Base-by-base conservation (phyloP, 1,284 basidiomycete species). In the Coniferiporia sulphurascens region DNA sequence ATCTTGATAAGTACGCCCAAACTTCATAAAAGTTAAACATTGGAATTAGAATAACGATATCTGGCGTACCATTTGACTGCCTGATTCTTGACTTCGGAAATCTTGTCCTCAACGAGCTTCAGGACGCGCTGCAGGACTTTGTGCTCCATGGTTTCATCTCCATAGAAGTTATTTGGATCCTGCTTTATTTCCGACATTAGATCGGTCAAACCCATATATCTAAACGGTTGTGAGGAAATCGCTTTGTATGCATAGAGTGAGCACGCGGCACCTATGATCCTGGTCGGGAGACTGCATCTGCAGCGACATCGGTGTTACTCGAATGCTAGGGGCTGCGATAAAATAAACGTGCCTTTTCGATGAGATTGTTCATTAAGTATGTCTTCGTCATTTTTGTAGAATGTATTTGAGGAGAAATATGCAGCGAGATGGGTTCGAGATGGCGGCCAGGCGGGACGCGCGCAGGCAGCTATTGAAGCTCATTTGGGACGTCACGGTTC, bases 71-170 rank as follows among this genome's bases (percentile, higher is more conserved):
- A 95, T 76, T 94, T 93, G 13, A 97, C 95, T 1, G 94, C 93
- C 70, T 95, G 90, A 71, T 98, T 98, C 80, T 98, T 98, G 65
- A 99, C 97, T 76, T 99, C 96, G 13, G 93, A 93, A 67, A 97
- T 98, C 74, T 87, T 87, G 75, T 99, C 97, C 68, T 92, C 87
- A 10, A 97, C 87, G 21, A 96, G 81, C 21, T 84, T 78, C 21
- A 98, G 78, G 1, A 97, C 93, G 67, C 89, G 85, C 48, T 81
- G 82, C 49, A 94, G 78, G 35, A 93, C 84, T 67, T 88, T 91
- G 70, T 79, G 85, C 77, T 98, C 95, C 38, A 85, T 80, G 1
- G 77, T 67, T 71, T 96, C 93, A 70, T 97, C 95, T 46, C 91
- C 85, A 15, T 83, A 72, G 69, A 91, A 91, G 57, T 80, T 84